Evolutionary conservation across 1,284 basidiomycete genomes (phyloP), one percentile per base, ranked within the genome.

Genomic region (Omphalotus olearius): DNA sequence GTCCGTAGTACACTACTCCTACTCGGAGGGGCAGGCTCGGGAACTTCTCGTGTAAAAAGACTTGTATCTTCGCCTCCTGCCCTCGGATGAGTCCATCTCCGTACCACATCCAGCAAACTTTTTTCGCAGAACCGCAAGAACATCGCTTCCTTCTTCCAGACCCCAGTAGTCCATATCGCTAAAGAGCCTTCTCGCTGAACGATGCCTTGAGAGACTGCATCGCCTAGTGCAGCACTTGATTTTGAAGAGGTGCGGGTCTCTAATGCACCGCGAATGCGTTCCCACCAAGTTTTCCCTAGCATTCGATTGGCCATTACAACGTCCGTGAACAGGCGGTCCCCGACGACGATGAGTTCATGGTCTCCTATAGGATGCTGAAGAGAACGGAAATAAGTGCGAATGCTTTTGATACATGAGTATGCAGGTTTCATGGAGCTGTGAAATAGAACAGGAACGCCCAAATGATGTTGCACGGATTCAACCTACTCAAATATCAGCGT

Each of bases 321-420:
- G 66, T 98, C 95, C 0, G 95, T 98, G 62, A 95, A 90, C 38
- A 95, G 71, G 9, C 95, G 78, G 69, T 98, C 95, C 1, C 95
- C 95, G 9, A 98, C 82, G 16, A 97, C 69, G 53, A 97, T 70
- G 30, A 97, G 74, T 54, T 81, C 79, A 42, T 79, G 72, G 59
- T 82, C 79, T 13, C 64, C 63, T 45, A 88, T 64, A 0, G 84
- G 80, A 5, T 56, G 59, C 7, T 64, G 73, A 6, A 82, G 71
- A 1, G 80, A 79, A 4, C 68, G 65, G 62, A 82, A 83, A 70
- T 93, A 92, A 30, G 72, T 67, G 23, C 83, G 75, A 44, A 95
- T 83, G 42, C 79, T 72, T 11, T 66, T 56, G 5, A 87, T 85
- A 68, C 92, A 95, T 1, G 82, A 79, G 60, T 84, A 84, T 1